These are phyloP conservation scores for Fusarium domesticum DNA, from an alignment of 2,329 filamentous ascomycete genomes.

Conservation along the genomic window DNA sequence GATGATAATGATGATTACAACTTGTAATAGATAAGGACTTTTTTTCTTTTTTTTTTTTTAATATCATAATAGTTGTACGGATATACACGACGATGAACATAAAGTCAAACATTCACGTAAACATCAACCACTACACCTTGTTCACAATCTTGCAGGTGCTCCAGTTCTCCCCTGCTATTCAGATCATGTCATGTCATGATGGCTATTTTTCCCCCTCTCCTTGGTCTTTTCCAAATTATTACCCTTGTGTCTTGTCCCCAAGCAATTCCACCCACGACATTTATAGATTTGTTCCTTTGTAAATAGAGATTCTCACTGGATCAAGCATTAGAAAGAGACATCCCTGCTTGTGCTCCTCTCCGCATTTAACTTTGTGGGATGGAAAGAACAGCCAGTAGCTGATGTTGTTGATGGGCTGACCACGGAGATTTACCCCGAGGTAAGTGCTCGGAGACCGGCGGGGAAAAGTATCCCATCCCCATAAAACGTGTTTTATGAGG, in stretches of 20 bases:
- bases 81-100: too few relatives aligned
- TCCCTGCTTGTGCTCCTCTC: background rate
- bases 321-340: too few relatives aligned
- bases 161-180: background rate
- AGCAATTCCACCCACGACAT: background rate
- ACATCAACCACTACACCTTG: too few relatives aligned
- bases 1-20: too few relatives aligned
- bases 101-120: too few relatives aligned
- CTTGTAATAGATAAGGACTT: too few relatives aligned
- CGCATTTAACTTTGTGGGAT: background rate
- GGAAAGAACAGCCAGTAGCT: background rate
- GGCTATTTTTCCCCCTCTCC: background rate
- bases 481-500: background rate
- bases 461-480: conserved; percentile 7
- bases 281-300: too few relatives aligned
- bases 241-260: background rate
- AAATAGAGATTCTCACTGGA: too few relatives aligned
- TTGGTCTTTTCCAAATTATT: background rate
- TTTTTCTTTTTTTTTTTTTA: too few relatives aligned
- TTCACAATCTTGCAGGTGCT: too few relatives aligned
- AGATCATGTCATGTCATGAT: background rate
- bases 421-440: conserved; percentile 16
- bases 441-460: conserved; percentile 26
- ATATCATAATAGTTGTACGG: too few relatives aligned
- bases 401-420: background rate